Evolutionary conservation across 768 basidiomycete species (phyloP).

Genomic region (Lactarius tabidus): DNA sequence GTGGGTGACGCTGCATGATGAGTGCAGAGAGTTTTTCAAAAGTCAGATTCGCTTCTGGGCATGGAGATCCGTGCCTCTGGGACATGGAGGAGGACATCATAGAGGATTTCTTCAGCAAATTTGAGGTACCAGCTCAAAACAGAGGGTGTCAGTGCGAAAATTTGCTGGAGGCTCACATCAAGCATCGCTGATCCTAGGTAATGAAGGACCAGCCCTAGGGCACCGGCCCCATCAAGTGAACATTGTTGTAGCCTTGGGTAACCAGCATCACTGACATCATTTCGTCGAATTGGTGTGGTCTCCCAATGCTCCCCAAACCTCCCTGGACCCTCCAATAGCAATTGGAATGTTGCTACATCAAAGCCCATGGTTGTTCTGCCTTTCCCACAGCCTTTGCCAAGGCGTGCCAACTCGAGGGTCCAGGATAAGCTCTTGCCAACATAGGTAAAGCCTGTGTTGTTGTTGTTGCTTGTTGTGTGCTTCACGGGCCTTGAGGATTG

Average conservation of each 20-base stretch:
- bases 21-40: no score
- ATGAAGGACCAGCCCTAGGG: background rate
- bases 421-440: no score
- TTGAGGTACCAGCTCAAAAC: background rate
- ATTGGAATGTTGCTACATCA: background rate
- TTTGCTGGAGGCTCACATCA: background rate
- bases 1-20: no score
- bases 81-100: background rate
- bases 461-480: no score
- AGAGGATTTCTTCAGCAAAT: background rate
- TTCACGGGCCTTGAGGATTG: no score
- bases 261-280: background rate
- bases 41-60: no score
- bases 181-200: background rate
- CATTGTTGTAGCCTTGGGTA: background rate
- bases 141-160: background rate
- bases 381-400: no score
- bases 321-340: background rate
- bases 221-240: background rate
- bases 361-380: background rate
- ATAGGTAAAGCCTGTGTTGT: no score
- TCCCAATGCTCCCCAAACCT: background rate
- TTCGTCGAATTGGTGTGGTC: background rate
- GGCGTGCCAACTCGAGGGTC: no score
- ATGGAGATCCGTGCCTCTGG: no score